phyloP scores from a whole-genome alignment of 441 rosid species.

The Populus hybrid region DNA sequence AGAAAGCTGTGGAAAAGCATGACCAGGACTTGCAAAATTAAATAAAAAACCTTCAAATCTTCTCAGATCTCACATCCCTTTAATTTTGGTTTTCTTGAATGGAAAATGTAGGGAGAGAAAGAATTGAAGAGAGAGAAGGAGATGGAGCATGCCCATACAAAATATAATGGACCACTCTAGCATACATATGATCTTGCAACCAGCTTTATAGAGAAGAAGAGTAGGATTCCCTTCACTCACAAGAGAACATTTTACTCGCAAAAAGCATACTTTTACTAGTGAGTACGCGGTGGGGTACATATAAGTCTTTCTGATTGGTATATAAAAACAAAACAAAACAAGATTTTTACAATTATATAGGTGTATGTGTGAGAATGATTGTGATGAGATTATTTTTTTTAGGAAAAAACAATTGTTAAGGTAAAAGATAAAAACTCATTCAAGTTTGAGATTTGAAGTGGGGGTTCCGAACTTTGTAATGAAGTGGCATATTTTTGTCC shows the following conservation, averaged over 20 bases:
- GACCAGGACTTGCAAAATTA: constrained; percentile 42
- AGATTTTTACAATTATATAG: not conserved
- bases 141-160: constrained; percentile 21
- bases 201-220: constrained; percentile 46
- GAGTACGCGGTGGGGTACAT: constrained; percentile 48
- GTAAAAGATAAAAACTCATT: not conserved
- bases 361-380: not conserved
- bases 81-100: not conserved
- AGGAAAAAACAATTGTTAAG: not conserved
- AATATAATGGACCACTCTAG: constrained; percentile 49
- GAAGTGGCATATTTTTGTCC: not conserved
- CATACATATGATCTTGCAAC: constrained; percentile 29
- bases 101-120: constrained; percentile 8
- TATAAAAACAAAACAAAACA: not conserved
- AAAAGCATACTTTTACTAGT: constrained; percentile 27
- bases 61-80: constrained; percentile 30
- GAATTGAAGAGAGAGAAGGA: constrained; percentile 8
- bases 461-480: not conserved
- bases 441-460: too few relatives aligned
- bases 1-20: constrained; percentile 96
- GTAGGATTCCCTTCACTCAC: constrained; percentile 41
- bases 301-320: constrained; percentile 12
- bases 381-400: not conserved
- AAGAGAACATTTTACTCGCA: constrained; percentile 19
- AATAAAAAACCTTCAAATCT: constrained; percentile 7